Evolutionary conservation across 148 eudicot species (phyloP).

Genomic region (Rhododendron simsii): DNA sequence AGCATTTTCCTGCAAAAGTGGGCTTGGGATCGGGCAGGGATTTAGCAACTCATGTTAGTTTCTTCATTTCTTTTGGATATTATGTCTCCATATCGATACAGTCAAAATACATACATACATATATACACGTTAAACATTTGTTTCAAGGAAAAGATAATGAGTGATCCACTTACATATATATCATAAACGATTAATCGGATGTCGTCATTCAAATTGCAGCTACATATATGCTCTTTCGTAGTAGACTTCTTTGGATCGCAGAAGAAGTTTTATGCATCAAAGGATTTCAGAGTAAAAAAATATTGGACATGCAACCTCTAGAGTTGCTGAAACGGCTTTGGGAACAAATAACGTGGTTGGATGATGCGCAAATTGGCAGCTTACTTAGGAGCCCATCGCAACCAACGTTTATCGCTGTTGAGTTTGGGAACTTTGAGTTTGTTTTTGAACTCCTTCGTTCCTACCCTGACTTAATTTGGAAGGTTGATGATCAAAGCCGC

Average conservation of each 20-base stretch:
- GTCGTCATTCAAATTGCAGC: conserved; percentile 1
- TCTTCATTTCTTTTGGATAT: neutral
- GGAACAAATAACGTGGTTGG: conserved; percentile 10
- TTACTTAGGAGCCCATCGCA: conserved; percentile 14
- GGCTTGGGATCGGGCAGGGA: conserved; percentile 11
- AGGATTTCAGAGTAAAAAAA: neutral
- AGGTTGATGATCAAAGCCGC: conserved; percentile 28
- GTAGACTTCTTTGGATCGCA: neutral
- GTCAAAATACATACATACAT: neutral
- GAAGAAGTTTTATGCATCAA: neutral
- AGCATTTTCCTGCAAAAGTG: conserved; percentile 11
- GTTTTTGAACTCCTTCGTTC: conserved; percentile 22
- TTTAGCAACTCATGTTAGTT: conserved; percentile 4
- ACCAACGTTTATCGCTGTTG: conserved; percentile 24
- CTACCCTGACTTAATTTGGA: conserved; percentile 46
- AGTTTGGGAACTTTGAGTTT: conserved; percentile 37
- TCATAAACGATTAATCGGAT: neutral
- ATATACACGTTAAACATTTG: neutral
- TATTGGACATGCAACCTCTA: neutral
- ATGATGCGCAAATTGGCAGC: conserved; percentile 9
- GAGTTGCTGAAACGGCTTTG: conserved; percentile 9
- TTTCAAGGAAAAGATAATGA: neutral
- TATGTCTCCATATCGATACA: neutral
- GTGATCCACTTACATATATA: neutral
- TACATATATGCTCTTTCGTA: neutral